Percentiles rank a stretch among this genome's conserved stretches.
These are phyloP conservation scores for Fusarium setosum DNA, from an alignment of 2,329 filamentous ascomycete genomes.

Conservation along the genomic window DNA sequence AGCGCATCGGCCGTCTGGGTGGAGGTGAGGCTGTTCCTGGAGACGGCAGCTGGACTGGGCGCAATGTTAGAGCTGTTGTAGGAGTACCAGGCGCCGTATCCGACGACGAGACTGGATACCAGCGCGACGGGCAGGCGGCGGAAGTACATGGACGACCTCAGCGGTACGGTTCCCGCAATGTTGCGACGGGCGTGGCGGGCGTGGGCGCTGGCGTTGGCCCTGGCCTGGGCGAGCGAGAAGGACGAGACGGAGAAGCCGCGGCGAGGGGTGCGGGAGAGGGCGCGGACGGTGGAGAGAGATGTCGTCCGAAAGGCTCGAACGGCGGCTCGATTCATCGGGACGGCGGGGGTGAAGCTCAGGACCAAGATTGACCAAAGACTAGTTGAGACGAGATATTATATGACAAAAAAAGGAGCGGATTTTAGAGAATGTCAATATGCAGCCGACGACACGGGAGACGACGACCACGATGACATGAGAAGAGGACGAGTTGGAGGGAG, in stretches of 20 bases:
- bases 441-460: conserved; percentile 7
- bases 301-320: conserved; percentile 76
- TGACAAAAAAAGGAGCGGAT: background rate
- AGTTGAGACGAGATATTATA: background rate
- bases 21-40: conserved; percentile 55
- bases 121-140: conserved; percentile 75
- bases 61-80: conserved; percentile 62
- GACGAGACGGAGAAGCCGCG: conserved; percentile 57
- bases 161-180: conserved; percentile 52
- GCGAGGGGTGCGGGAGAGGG: conserved; percentile 61
- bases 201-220: conserved; percentile 60
- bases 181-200: conserved; percentile 52
- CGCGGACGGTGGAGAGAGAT: conserved; percentile 71
- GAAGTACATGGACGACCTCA: conserved; percentile 80
- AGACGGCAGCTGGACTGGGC: conserved; percentile 45
- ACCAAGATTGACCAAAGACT: conserved; percentile 16
- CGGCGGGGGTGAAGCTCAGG: conserved; percentile 28
- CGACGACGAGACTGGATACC: conserved; percentile 74
- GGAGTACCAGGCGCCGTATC: conserved; percentile 81
- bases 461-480: conserved; percentile 18
- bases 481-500: background rate
- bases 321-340: conserved; percentile 79
- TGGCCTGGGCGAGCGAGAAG: conserved; percentile 69
- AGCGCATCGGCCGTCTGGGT: conserved; percentile 53
- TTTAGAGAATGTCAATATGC: background rate